Conservation (phyloP, 805 yeast genomes). For the Hermanozyma aechmeae region DNA sequence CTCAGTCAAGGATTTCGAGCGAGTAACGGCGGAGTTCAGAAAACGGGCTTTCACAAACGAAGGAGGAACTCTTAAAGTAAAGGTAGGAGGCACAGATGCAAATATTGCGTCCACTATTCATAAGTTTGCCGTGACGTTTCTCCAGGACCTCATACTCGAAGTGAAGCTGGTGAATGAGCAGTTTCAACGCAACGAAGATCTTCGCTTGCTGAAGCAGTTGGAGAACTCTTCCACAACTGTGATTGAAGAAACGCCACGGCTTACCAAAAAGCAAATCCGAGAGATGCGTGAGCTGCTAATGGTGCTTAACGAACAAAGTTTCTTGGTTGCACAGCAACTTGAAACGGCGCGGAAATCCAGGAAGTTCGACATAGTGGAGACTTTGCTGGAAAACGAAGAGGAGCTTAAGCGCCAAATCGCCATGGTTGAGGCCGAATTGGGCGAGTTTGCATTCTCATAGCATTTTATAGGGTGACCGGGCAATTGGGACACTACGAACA, state of each 20-base stretch:
- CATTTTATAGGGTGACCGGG: too few species aligned
- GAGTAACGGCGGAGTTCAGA: constrained; percentile 14
- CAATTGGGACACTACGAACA: too few species aligned
- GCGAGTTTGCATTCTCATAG: constrained; percentile 36
- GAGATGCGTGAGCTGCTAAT: constrained; percentile 63
- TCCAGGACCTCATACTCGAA: constrained; percentile 60
- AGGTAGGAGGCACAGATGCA: constrained; percentile 3
- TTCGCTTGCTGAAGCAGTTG: too few species aligned
- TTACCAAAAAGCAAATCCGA: constrained; percentile 47
- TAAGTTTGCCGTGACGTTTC: constrained; percentile 44
- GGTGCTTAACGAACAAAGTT: constrained; percentile 81
- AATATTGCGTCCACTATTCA: constrained; percentile 43
- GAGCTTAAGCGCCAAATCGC: constrained; percentile 47
- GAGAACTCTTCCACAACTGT: too few species aligned
- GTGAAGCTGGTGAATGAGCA: constrained; percentile 50
- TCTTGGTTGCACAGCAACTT: constrained; percentile 57
- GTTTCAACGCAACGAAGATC: constrained; percentile 22
- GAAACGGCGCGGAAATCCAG: constrained; percentile 54
- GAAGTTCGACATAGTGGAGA: constrained; percentile 65
- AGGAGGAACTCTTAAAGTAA: too few species aligned
- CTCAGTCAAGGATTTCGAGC: constrained; percentile 24
- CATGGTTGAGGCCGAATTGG: constrained; percentile 40
- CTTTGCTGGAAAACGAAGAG: constrained; percentile 46
- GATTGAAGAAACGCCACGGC: constrained; percentile 15
- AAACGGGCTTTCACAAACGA: constrained; percentile 4